A percentile compares a stretch with the other conserved stretches of the same genome.
phyloP scores from a whole-genome alignment of 2,329 filamentous ascomycete genomes.

The Fusarium sp. region DNA sequence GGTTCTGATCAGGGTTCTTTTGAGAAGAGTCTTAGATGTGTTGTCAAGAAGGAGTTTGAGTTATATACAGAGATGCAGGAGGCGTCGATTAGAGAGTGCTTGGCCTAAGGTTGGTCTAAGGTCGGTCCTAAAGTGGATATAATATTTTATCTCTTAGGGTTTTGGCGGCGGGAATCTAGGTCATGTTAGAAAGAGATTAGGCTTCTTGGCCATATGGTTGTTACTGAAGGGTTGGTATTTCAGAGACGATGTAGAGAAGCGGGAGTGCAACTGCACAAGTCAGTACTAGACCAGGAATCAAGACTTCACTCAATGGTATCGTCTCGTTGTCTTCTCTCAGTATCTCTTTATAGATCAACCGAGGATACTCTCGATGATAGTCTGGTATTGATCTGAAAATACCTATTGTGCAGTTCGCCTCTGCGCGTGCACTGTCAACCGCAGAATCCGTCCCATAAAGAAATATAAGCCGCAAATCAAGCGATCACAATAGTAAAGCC shows the following conservation, averaged over 20 bases:
- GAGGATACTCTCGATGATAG: accelerated
- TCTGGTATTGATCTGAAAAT: background rate
- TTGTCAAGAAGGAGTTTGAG: constrained; percentile 14
- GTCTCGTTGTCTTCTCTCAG: accelerated
- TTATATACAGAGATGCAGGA: constrained; percentile 15
- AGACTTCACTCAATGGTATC: accelerated
- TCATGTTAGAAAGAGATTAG: background rate
- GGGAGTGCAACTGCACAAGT: background rate
- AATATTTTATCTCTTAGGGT: background rate
- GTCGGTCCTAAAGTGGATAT: too few relatives aligned
- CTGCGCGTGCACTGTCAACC: background rate
- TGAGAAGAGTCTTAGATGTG: constrained; percentile 9
- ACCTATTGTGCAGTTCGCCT: background rate
- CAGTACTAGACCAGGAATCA: background rate
- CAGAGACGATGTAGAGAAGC: background rate
- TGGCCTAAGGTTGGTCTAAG: background rate
- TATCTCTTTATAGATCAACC: background rate
- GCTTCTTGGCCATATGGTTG: background rate
- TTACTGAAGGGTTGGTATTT: background rate
- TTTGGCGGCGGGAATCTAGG: background rate
- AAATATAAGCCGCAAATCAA: background rate
- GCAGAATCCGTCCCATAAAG: background rate
- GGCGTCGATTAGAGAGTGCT: constrained; percentile 1
- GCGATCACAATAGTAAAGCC: accelerated
- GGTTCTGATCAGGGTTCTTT: constrained; percentile 6